Conservation (phyloP, 1,139 yeast genomes). For the Hyphopichia buzzinii region DNA sequence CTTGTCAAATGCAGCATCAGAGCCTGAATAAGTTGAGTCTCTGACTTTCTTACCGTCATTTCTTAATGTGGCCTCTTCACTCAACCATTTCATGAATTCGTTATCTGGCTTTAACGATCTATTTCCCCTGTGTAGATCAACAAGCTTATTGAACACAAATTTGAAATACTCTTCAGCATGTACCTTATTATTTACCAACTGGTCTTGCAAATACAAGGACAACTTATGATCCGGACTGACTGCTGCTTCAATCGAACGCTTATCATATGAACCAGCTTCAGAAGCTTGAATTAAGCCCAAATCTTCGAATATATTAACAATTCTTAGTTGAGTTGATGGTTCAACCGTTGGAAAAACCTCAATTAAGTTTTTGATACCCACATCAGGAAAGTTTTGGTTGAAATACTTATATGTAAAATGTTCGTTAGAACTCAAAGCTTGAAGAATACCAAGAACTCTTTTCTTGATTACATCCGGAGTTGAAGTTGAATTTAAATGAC, state of each 20-base stretch:
- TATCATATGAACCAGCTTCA: conserved; percentile 13
- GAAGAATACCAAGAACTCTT: conserved; percentile 48
- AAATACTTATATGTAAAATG: conserved; percentile 28
- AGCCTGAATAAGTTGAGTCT: conserved; percentile 23
- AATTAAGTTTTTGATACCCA: conserved; percentile 27
- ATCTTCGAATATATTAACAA: conserved; percentile 43
- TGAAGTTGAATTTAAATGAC: conserved; percentile 11
- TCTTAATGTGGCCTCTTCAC: conserved; percentile 46
- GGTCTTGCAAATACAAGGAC: conserved; percentile 31
- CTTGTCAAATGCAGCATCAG: conserved; percentile 39
- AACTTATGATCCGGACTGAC: conserved; percentile 21
- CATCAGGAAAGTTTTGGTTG: conserved; percentile 13
- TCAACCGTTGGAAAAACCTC: conserved; percentile 28
- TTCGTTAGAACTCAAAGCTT: conserved; percentile 35
- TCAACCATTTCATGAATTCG: conserved; percentile 62
- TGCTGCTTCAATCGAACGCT: conserved; percentile 22
- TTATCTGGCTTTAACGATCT: conserved; percentile 22
- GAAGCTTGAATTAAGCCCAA: conserved; percentile 19
- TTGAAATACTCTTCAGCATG: conserved; percentile 40
- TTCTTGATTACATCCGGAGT: conserved; percentile 37
- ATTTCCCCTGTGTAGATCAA: conserved; percentile 30
- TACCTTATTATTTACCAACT: conserved; percentile 19
- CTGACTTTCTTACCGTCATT: conserved; percentile 25
- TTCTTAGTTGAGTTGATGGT: conserved; percentile 27
- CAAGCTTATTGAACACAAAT: conserved; percentile 41